Conservation (phyloP, 352 stramenopile genomes). For the Globisporangium barbulae region DNA sequence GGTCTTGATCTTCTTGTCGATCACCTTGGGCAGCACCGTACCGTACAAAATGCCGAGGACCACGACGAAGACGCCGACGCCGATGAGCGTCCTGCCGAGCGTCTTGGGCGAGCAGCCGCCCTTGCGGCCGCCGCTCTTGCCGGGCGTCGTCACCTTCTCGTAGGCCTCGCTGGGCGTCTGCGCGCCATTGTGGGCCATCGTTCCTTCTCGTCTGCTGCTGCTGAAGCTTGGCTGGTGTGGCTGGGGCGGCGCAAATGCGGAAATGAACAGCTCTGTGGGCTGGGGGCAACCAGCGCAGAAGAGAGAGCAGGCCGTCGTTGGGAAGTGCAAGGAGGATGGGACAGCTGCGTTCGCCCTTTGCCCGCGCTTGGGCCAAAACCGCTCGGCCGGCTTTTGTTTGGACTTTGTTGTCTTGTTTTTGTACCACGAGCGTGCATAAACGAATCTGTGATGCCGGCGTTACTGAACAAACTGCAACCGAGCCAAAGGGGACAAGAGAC, state of each 20-base stretch:
- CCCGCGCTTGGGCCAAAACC: too few relatives aligned
- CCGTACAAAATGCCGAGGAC: constrained; percentile 42
- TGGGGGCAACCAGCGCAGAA: not conserved
- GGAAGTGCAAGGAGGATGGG: too few relatives aligned
- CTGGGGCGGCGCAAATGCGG: not conserved
- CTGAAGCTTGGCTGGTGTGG: not conserved
- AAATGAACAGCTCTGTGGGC: constrained; percentile 4
- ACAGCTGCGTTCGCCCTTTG: too few relatives aligned
- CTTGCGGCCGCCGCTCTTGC: constrained; percentile 4
- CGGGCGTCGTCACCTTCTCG: constrained; percentile 18
- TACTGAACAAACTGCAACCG: too few relatives aligned
- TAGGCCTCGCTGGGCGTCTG: constrained; percentile 18
- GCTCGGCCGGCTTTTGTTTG: too few relatives aligned
- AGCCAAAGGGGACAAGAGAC: not conserved
- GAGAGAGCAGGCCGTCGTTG: not conserved
- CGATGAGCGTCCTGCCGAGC: constrained; percentile 34
- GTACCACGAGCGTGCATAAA: too few relatives aligned
- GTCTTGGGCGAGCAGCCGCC: constrained; percentile 25
- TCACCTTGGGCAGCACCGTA: constrained; percentile 28
- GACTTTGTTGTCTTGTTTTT: too few relatives aligned
- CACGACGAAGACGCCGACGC: constrained; percentile 27
- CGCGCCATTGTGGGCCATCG: not conserved
- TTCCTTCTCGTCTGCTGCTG: not conserved
- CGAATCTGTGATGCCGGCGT: too few relatives aligned
- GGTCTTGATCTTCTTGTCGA: constrained; percentile 36